phyloP scores from a whole-genome alignment of 2,329 filamentous ascomycete genomes.

The Penicillium sp. region DNA sequence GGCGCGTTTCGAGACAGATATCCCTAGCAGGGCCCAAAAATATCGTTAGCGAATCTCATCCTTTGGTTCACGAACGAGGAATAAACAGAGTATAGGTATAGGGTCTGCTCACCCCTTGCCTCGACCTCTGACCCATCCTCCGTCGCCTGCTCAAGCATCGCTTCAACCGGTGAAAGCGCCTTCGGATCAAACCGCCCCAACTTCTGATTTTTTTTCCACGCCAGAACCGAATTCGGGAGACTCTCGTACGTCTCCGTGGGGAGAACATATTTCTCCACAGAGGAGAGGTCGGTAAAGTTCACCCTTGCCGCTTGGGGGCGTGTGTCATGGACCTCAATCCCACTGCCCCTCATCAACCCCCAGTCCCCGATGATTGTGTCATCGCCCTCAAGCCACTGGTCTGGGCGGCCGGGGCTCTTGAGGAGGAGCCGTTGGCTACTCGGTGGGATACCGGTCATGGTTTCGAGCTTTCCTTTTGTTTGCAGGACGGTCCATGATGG shows the following conservation, averaged over 20 bases:
- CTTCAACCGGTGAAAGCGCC: constrained; percentile 73
- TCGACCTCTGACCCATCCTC: constrained; percentile 65
- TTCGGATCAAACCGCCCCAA: constrained; percentile 94
- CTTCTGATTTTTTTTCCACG: constrained; percentile 94
- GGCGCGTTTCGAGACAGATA: constrained; percentile 50
- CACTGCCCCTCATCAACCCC: constrained; percentile 46
- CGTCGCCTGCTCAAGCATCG: constrained; percentile 70
- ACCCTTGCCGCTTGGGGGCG: constrained; percentile 75
- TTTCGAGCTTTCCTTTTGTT: constrained; percentile 86
- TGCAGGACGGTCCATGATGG: constrained; percentile 88
- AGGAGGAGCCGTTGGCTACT: constrained; percentile 76
- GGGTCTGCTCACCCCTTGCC: constrained; percentile 61
- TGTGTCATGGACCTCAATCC: constrained; percentile 70
- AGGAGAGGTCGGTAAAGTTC: constrained; percentile 80
- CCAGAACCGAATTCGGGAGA: constrained; percentile 84
- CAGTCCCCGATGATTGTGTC: constrained; percentile 66
- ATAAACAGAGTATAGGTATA: background rate
- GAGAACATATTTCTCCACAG: constrained; percentile 88
- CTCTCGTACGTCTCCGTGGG: constrained; percentile 84
- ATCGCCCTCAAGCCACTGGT: constrained; percentile 71
- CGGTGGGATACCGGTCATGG: constrained; percentile 89
- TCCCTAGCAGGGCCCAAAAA: constrained; percentile 36
- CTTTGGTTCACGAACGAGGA: background rate
- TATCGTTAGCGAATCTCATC: background rate
- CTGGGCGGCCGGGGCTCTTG: constrained; percentile 65